A percentile compares a stretch with the other conserved stretches of the same genome.
Evolutionary conservation across 179 eudicot species (phyloP).

Genomic region (Vitellaria paradoxa): DNA sequence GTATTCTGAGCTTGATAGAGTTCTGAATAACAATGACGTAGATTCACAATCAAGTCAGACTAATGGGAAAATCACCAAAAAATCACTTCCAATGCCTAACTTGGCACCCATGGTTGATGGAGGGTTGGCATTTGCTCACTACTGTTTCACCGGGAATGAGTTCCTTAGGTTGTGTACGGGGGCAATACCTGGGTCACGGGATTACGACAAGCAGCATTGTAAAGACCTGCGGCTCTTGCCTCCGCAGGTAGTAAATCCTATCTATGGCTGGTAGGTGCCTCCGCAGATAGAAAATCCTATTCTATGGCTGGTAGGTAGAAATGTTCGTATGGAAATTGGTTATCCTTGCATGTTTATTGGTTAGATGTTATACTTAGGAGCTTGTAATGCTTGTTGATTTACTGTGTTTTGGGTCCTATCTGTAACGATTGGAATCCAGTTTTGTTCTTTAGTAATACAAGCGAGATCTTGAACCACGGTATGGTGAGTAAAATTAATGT

Average conservation of each 20-base stretch:
- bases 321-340: not conserved
- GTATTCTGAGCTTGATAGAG: conserved; percentile 73
- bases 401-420: not conserved
- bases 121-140: conserved; percentile 85
- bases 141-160: conserved; percentile 79
- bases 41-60: conserved; percentile 14
- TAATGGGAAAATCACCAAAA: conserved; percentile 29
- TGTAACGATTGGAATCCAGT: not conserved
- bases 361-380: not conserved
- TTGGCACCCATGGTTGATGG: conserved; percentile 76
- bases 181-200: conserved; percentile 76
- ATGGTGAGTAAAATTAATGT: no score
- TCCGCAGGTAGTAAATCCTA: conserved; percentile 77
- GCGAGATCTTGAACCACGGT: not conserved
- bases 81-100: conserved; percentile 71
- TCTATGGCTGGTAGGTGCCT: conserved; percentile 60
- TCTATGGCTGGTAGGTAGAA: conserved; percentile 36
- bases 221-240: conserved; percentile 82
- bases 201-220: conserved; percentile 66
- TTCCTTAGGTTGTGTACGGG: conserved; percentile 83
- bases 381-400: not conserved
- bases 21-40: conserved; percentile 31
- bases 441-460: not conserved
- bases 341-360: not conserved
- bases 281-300: conserved; percentile 81